phyloP scores from a whole-genome alignment of 2,329 filamentous ascomycete genomes.

The Rosellinia necatrix region DNA sequence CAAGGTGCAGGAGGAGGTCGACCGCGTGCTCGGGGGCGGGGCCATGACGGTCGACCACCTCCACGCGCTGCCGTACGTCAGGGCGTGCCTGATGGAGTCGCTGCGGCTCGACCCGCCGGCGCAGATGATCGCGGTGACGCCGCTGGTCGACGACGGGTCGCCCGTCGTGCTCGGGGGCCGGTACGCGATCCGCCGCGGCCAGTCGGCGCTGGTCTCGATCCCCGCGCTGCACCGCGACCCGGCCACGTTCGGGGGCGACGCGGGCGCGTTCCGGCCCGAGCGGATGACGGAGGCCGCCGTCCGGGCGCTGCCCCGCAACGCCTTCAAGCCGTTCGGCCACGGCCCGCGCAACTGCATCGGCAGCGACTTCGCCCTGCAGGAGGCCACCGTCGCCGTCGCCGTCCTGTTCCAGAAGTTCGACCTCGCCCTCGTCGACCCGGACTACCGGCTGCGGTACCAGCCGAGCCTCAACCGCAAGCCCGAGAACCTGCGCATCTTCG shows the following conservation, averaged over 20 bases:
- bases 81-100: constrained; percentile 57
- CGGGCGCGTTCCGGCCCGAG: constrained; percentile 50
- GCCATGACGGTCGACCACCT: constrained; percentile 53
- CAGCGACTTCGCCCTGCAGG: constrained; percentile 23
- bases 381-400: constrained; percentile 17
- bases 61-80: constrained; percentile 55
- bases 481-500: constrained; percentile 16
- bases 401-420: constrained; percentile 27
- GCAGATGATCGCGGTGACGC: constrained; percentile 41
- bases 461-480: constrained; percentile 17
- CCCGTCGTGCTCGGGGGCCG: constrained; percentile 38
- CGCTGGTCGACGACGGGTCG: constrained; percentile 40
- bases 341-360: constrained; percentile 20
- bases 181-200: constrained; percentile 43
- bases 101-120: constrained; percentile 43
- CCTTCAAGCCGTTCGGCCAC: constrained; percentile 25
- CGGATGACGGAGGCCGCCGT: constrained; percentile 52
- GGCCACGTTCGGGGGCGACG: constrained; percentile 49
- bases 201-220: constrained; percentile 40
- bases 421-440: constrained; percentile 21
- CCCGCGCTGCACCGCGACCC: constrained; percentile 47
- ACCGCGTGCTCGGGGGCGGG: constrained; percentile 52
- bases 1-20: constrained; percentile 58
- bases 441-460: constrained; percentile 17
- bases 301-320: constrained; percentile 35